Percentiles rank a stretch among this genome's conserved stretches.
phyloP scores from a whole-genome alignment of 1,284 basidiomycete species.

The Moniliella sp. region DNA sequence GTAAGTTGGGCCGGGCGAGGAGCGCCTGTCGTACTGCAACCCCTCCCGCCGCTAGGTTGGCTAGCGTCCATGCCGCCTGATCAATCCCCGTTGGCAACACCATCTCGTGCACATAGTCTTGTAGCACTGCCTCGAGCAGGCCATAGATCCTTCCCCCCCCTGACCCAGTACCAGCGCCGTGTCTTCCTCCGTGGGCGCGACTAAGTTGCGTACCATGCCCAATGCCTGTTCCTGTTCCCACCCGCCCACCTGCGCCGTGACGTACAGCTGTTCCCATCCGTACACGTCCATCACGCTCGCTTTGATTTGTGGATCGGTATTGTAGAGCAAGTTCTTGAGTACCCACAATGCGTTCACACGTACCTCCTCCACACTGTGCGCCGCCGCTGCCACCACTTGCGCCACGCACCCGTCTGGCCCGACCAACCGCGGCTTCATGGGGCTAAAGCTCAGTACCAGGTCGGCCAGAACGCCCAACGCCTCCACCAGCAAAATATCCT shows the following conservation, averaged over 20 bases:
- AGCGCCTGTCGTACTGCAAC: conserved; percentile 9
- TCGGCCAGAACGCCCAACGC: conserved; percentile 22
- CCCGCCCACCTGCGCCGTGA: conserved; percentile 1
- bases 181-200: conserved; percentile 8
- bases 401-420: conserved; percentile 12
- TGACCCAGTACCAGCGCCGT: conserved; percentile 11
- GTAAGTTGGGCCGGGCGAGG: conserved; percentile 11
- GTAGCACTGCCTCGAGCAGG: conserved; percentile 15
- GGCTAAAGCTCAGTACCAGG: conserved; percentile 21
- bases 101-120: conserved; percentile 7
- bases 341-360: conserved; percentile 21
- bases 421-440: conserved; percentile 19
- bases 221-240: conserved; percentile 21
- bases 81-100: conserved; percentile 6
- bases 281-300: conserved; percentile 9
- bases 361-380: background rate
- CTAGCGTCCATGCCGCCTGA: conserved; percentile 19
- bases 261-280: conserved; percentile 5
- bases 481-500: conserved; percentile 16
- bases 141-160: conserved; percentile 13
- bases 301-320: conserved; percentile 10
- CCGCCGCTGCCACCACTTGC: conserved; percentile 6
- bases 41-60: conserved; percentile 22
- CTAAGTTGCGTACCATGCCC: conserved; percentile 23
- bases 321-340: conserved; percentile 22